Evolutionary conservation across 2,329 filamentous ascomycete species (phyloP).

Genomic region (Metarhizium humberi): DNA sequence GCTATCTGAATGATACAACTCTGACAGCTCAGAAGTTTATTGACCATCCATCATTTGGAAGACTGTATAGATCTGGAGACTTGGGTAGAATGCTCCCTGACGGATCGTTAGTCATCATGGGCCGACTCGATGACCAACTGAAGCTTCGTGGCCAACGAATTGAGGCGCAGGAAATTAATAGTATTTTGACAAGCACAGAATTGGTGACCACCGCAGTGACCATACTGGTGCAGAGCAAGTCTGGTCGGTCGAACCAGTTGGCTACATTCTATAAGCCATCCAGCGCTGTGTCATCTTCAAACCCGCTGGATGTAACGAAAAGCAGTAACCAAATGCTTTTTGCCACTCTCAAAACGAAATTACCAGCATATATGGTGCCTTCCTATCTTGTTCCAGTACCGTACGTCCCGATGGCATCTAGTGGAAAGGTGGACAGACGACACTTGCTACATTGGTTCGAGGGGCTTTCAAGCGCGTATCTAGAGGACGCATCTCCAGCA

Average conservation of each 20-base stretch:
- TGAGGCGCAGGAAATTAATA: conserved; percentile 68
- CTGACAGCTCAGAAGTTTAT: conserved; percentile 61
- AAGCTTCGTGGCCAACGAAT: conserved; percentile 76
- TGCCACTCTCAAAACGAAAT: conserved; percentile 37
- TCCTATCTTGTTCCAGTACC: conserved; percentile 62
- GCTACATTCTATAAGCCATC: conserved; percentile 59
- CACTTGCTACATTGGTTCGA: conserved; percentile 40
- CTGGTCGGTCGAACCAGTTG: conserved; percentile 40
- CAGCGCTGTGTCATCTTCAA: conserved; percentile 17
- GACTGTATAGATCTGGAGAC: conserved; percentile 76
- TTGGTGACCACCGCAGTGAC: conserved; percentile 54
- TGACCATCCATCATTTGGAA: conserved; percentile 56
- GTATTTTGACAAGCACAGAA: conserved; percentile 42
- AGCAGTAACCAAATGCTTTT: conserved; percentile 39
- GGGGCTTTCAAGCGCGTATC: conserved; percentile 31
- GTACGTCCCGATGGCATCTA: conserved; percentile 58
- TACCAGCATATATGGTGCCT: conserved; percentile 76
- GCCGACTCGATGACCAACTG: conserved; percentile 68
- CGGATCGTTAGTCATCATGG: conserved; percentile 63
- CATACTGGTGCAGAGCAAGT: conserved; percentile 40
- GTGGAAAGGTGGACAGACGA: conserved; percentile 63
- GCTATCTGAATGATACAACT: conserved; percentile 59
- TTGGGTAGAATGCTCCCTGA: conserved; percentile 70
- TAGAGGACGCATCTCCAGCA: conserved; percentile 26
- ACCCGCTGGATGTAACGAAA: conserved; percentile 25